A percentile compares a stretch with the other conserved stretches of the same genome.
Conservation (phyloP, 2,329 filamentous ascomycete species). For the Sporothrix inflata region DNA sequence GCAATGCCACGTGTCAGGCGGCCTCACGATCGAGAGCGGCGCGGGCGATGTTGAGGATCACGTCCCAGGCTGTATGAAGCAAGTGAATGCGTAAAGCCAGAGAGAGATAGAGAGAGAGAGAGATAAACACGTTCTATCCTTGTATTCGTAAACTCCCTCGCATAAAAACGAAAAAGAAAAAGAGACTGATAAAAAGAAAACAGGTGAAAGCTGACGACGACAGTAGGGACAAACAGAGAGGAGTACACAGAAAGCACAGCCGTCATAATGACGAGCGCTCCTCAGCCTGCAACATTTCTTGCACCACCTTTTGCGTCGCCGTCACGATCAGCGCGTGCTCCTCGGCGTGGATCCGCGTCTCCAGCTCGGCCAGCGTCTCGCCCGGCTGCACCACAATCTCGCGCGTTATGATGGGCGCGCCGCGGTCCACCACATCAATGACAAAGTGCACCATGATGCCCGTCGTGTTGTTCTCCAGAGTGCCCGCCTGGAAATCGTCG, state of each 20-base stretch:
- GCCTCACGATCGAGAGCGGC: neutral
- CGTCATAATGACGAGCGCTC: slow-evolving; percentile 17
- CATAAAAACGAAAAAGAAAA: neutral
- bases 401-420: slow-evolving; percentile 69
- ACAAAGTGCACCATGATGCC: slow-evolving; percentile 93
- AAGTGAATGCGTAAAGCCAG: neutral
- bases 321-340: slow-evolving; percentile 82
- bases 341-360: slow-evolving; percentile 71
- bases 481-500: slow-evolving; percentile 67
- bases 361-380: slow-evolving; percentile 66
- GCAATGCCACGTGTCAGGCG: neutral
- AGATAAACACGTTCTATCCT: neutral
- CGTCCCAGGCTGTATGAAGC: neutral
- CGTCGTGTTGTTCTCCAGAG: slow-evolving; percentile 68
- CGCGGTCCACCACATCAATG: slow-evolving; percentile 77
- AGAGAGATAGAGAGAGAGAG: neutral
- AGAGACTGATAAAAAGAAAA: neutral
- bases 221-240: neutral
- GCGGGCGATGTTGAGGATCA: neutral
- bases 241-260: neutral
- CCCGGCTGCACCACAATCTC: slow-evolving; percentile 69
- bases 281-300: slow-evolving; percentile 42
- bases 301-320: slow-evolving; percentile 60
- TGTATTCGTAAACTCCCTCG: neutral
- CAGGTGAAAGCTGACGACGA: neutral